Conservation (phyloP, 441 rosid species). For the Raphanus hybrid region DNA sequence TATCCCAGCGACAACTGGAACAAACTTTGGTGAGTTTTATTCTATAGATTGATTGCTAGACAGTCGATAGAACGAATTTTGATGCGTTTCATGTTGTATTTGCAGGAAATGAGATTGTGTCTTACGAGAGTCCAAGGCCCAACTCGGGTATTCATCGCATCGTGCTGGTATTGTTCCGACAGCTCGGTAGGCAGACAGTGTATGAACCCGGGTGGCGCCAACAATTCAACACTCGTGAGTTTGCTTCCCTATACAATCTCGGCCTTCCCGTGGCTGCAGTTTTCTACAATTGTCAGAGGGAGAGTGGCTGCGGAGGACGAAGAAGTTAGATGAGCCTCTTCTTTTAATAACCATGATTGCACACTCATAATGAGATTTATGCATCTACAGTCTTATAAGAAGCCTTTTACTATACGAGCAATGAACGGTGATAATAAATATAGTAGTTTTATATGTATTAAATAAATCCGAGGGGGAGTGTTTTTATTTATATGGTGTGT, state of each 20-base stretch:
- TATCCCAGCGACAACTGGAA: conserved; percentile 78
- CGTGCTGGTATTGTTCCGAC: conserved; percentile 63
- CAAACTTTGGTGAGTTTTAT: conserved; percentile 56
- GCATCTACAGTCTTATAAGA: conserved; percentile 30
- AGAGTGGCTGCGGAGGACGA: conserved; percentile 76
- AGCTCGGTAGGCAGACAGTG: conserved; percentile 73
- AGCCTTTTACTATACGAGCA: conserved; percentile 21
- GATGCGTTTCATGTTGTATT: conserved; percentile 7
- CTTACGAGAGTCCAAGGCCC: conserved; percentile 78
- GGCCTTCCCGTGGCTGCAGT: conserved; percentile 77
- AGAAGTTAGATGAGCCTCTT: conserved; percentile 38
- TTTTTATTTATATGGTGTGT: conserved; percentile 22
- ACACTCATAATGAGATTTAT: background rate
- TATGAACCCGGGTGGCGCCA: conserved; percentile 90
- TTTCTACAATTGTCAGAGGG: conserved; percentile 86
- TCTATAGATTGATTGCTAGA: background rate
- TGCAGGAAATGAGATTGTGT: conserved; percentile 68
- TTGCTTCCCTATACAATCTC: conserved; percentile 82
- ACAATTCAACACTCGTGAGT: conserved; percentile 72
- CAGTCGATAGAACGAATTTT: background rate
- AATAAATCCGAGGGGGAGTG: conserved; percentile 28
- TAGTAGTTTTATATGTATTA: conserved; percentile 22
- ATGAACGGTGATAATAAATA: background rate
- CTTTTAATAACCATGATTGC: conserved; percentile 11
- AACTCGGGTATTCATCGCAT: conserved; percentile 73